Base-by-base conservation (phyloP, 768 basidiomycete species). In the Galerina sulciceps region DNA sequence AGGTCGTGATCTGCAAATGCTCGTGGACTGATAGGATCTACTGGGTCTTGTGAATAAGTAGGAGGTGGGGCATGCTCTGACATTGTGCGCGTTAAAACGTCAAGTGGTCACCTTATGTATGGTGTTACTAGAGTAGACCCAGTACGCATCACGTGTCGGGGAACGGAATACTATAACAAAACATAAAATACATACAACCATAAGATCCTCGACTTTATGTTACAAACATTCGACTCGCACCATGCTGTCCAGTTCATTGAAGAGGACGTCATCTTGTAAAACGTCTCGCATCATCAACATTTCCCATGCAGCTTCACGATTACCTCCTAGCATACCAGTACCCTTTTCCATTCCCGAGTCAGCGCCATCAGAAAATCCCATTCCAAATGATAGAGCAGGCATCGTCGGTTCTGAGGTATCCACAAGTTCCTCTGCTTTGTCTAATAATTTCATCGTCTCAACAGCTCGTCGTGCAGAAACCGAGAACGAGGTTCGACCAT, bases 201-300 rank as follows among this genome's bases (percentile, higher is more conserved):
- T 56, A 63, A 61, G 57, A 65, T 50, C 59, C 58, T 58, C 45
- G 43, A 46, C 53, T 45, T 45, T 41, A 53, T 35, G 61, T 68
- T 69, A 85, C 57, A 82, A 85, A 85, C 74, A 86, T 63, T 88
- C 90, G 17, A 93, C 82, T 60, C 91, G 79, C 47, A 86, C 82
- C 42, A 94, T 75, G 69, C 91, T 93, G 65, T 92, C 91, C 75
- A 94, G 69, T 75, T 94, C 93, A 23, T 80, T 73, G 67, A 93
- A 93, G 79, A 90, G 81, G 11, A 87, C 77, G 36, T 82, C 83
- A 71, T 94, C 93, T 40, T 62, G 57, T 8, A 71, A 63, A 40
- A 92, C 75, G 60, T 91, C 90, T 42, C 86, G 78, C 68, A 83
- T 75, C 82, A 90, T 83, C 75, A 93, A 74, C 64, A 93, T 72